Conservation (phyloP, 345 rosid genomes). For the Heritiera fomes region DNA sequence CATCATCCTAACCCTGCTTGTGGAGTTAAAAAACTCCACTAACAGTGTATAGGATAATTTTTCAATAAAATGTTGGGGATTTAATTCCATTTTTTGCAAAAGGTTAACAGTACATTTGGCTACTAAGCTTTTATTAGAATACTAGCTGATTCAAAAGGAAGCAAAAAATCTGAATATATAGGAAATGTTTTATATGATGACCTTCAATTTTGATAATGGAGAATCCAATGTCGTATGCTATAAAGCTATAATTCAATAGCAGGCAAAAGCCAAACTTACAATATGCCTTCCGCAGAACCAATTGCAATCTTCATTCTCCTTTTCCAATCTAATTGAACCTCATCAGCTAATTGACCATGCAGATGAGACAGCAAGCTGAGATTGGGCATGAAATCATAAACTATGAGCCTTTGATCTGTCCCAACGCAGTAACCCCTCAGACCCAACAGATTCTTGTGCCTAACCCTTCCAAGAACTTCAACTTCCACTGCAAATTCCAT, state of each 20-base stretch:
- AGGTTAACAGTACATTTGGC: too few relatives aligned
- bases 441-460: conserved; percentile 65
- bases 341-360: conserved; percentile 52
- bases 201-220: not conserved
- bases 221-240: not conserved
- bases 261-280: conserved; percentile 37
- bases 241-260: not conserved
- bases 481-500: conserved; percentile 81
- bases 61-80: too few relatives aligned
- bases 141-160: too few relatives aligned
- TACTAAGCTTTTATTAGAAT: too few relatives aligned
- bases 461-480: conserved; percentile 70
- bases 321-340: conserved; percentile 58
- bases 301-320: conserved; percentile 57
- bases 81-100: too few relatives aligned
- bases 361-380: conserved; percentile 76
- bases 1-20: too few relatives aligned
- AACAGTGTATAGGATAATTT: too few relatives aligned
- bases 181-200: not conserved
- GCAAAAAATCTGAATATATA: not conserved
- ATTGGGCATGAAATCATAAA: conserved; percentile 72
- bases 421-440: conserved; percentile 67
- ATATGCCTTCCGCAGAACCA: conserved; percentile 64
- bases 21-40: too few relatives aligned
- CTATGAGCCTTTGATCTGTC: conserved; percentile 66